Conservation (phyloP, 2,329 filamentous ascomycete species). For the Aspergillus viridinutans region DNA sequence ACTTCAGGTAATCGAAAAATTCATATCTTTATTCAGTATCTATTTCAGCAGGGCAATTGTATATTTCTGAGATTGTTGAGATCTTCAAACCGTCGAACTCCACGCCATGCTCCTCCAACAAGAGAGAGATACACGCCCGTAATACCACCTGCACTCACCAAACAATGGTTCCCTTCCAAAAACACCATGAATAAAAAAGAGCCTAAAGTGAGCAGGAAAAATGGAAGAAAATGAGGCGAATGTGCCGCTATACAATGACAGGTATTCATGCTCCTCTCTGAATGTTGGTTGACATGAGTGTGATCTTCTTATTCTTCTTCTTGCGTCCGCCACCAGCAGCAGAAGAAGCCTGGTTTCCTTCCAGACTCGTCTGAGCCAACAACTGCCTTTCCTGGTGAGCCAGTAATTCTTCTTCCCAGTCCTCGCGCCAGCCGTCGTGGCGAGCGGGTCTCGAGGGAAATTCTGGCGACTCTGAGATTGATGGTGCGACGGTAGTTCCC, state of each 20-base stretch:
- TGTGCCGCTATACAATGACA: not conserved
- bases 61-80: slow-evolving; percentile 2
- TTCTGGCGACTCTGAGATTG: slow-evolving; percentile 53
- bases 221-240: not conserved
- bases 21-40: not conserved
- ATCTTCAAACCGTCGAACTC: slow-evolving; percentile 6
- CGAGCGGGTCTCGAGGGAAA: slow-evolving; percentile 34
- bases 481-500: slow-evolving; percentile 71
- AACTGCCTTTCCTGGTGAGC: slow-evolving; percentile 54
- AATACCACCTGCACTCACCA: slow-evolving; percentile 1
- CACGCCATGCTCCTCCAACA: slow-evolving; percentile 5
- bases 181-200: not conserved
- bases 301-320: slow-evolving; percentile 66
- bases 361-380: slow-evolving; percentile 46
- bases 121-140: not conserved
- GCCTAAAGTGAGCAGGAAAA: not conserved
- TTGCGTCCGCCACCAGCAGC: slow-evolving; percentile 45
- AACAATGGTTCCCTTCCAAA: not conserved
- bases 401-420: slow-evolving; percentile 72
- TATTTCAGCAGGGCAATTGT: not conserved
- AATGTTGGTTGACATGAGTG: slow-evolving; percentile 63
- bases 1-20: not conserved
- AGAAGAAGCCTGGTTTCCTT: slow-evolving; percentile 14
- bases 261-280: slow-evolving; percentile 50
- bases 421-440: slow-evolving; percentile 83